Percentiles rank a stretch among this genome's conserved stretches.
These are phyloP conservation scores for Colletotrichum lini DNA, from an alignment of 2,329 filamentous ascomycete species.

Conservation along the genomic window DNA sequence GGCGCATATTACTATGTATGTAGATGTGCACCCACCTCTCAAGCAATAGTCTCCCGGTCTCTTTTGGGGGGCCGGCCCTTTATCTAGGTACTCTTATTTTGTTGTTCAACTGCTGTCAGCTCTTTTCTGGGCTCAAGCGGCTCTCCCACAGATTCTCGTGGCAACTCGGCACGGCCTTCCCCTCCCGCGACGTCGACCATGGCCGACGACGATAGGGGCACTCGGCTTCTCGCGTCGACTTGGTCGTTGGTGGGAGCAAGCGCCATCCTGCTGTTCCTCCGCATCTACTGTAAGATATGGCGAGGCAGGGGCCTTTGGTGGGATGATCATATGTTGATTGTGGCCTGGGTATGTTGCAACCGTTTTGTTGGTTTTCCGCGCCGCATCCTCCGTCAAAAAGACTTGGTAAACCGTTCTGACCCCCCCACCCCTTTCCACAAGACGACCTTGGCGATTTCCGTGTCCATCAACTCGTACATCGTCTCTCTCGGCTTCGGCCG, in stretches of 20 bases:
- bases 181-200: conserved; percentile 26
- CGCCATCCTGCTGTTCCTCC: conserved; percentile 48
- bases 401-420: too few relatives aligned
- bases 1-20: background rate
- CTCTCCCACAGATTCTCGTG: background rate
- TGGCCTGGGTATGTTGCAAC: conserved; percentile 51
- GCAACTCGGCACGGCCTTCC: background rate
- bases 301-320: conserved; percentile 54
- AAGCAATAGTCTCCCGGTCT: background rate
- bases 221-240: conserved; percentile 49
- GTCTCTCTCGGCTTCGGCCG: conserved; percentile 48
- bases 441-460: conserved; percentile 48
- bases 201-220: conserved; percentile 47
- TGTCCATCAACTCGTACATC: conserved; percentile 51
- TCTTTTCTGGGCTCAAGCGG: background rate
- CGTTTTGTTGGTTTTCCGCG: background rate
- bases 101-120: background rate
- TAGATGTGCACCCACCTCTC: background rate
- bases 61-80: background rate
- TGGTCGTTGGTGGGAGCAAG: conserved; percentile 49
- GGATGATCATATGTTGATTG: conserved; percentile 55
- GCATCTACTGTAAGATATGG: conserved; percentile 56
- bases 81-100: background rate
- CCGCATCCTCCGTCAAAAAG: background rate
- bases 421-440: conserved; percentile 24